Evolutionary conservation across 2,329 filamentous ascomycete genomes (phyloP).

Genomic region (Paramyrothecium sp.): DNA sequence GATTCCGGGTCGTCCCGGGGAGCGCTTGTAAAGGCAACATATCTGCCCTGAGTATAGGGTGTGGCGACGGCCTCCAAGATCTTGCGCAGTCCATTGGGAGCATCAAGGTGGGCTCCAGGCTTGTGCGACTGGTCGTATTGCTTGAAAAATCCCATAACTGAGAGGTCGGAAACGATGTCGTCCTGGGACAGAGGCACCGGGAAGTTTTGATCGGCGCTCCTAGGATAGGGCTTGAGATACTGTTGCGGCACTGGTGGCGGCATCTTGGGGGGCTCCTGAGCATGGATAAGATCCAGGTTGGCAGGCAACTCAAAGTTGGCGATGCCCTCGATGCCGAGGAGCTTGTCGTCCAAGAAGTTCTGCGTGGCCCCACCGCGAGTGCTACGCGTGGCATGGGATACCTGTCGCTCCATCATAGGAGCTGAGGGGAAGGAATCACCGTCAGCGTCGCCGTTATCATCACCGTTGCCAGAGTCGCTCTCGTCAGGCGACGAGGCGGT

Average conservation of each 20-base stretch:
- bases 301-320: slow-evolving; percentile 57
- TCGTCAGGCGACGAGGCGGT: slow-evolving; percentile 48
- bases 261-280: slow-evolving; percentile 55
- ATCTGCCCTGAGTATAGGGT: slow-evolving; percentile 45
- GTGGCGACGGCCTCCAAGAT: slow-evolving; percentile 54
- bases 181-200: slow-evolving; percentile 49
- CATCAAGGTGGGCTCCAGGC: slow-evolving; percentile 54
- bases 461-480: slow-evolving; percentile 51
- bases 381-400: slow-evolving; percentile 63
- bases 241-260: slow-evolving; percentile 56
- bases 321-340: slow-evolving; percentile 59
- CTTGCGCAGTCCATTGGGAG: slow-evolving; percentile 50
- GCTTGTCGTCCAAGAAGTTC: slow-evolving; percentile 56
- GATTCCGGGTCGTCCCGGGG: slow-evolving; percentile 47
- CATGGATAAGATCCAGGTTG: slow-evolving; percentile 56
- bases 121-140: slow-evolving; percentile 54
- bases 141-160: slow-evolving; percentile 57
- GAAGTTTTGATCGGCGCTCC: slow-evolving; percentile 55
- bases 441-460: slow-evolving; percentile 49
- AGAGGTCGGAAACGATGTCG: slow-evolving; percentile 53
- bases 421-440: slow-evolving; percentile 47
- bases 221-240: slow-evolving; percentile 57
- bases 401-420: slow-evolving; percentile 60
- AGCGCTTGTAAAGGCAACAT: slow-evolving; percentile 46
- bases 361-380: slow-evolving; percentile 53